A percentile compares a stretch with the other conserved stretches of the same genome.
Conservation (phyloP, 257 asterid genomes). For the Linaria vulgaris region DNA sequence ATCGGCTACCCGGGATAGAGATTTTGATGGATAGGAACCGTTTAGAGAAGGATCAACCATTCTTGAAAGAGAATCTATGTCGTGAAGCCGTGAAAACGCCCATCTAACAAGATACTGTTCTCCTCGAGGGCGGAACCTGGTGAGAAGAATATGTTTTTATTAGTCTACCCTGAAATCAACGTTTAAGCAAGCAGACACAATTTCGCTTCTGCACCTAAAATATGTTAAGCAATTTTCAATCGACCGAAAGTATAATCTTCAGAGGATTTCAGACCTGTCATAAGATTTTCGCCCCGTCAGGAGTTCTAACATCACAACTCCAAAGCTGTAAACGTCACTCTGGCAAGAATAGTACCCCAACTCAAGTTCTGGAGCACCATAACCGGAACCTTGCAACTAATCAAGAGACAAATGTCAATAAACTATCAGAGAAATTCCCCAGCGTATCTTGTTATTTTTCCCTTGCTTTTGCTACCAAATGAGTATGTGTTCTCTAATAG, state of each 20-base stretch:
- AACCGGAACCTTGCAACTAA: slow-evolving; percentile 87
- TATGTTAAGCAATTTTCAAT: background rate
- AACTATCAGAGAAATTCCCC: no score
- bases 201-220: background rate
- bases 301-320: slow-evolving; percentile 83
- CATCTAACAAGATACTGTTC: slow-evolving; percentile 84
- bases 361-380: slow-evolving; percentile 93
- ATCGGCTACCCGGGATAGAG: slow-evolving; percentile 88
- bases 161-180: slow-evolving; percentile 4
- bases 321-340: slow-evolving; percentile 94
- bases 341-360: slow-evolving; percentile 65
- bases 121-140: slow-evolving; percentile 72
- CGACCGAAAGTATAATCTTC: background rate
- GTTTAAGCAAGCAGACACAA: background rate
- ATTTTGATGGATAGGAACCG: slow-evolving; percentile 75
- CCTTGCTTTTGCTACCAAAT: background rate
- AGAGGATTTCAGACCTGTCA: slow-evolving; percentile 60
- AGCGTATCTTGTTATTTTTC: no score
- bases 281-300: slow-evolving; percentile 80
- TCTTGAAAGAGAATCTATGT: slow-evolving; percentile 74
- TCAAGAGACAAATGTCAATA: slow-evolving; percentile 23
- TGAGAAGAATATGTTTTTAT: background rate
- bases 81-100: slow-evolving; percentile 81
- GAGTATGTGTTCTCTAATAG: background rate
- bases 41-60: slow-evolving; percentile 88